Percentiles rank a stretch among this genome's conserved stretches.
These are phyloP conservation scores for Fusarium lyarnte DNA, from an alignment of 2,329 filamentous ascomycete genomes.

Conservation along the genomic window DNA sequence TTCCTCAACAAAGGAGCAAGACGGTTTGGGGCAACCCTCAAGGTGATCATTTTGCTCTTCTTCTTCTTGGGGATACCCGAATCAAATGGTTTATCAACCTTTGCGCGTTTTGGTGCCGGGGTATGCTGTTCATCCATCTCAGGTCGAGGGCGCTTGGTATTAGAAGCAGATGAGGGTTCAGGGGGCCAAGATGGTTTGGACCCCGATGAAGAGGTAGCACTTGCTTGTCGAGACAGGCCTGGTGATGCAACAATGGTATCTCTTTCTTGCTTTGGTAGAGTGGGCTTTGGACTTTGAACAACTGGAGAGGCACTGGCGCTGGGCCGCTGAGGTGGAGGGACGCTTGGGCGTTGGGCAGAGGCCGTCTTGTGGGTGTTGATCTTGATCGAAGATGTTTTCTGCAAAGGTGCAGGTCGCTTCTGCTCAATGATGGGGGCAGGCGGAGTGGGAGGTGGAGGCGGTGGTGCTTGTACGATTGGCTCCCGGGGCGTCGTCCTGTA, in stretches of 20 bases:
- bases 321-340: neutral
- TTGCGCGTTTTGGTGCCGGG: slow-evolving; percentile 53
- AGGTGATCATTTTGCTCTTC: slow-evolving; percentile 50
- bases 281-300: slow-evolving; percentile 15
- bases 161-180: slow-evolving; percentile 34
- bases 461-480: slow-evolving; percentile 36
- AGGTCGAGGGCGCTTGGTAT: slow-evolving; percentile 49
- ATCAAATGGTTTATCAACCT: slow-evolving; percentile 47
- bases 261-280: slow-evolving; percentile 23
- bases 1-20: slow-evolving; percentile 49
- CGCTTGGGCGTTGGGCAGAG: slow-evolving; percentile 32
- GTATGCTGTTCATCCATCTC: slow-evolving; percentile 50
- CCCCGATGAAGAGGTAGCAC: slow-evolving; percentile 30
- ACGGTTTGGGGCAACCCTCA: slow-evolving; percentile 49
- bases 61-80: slow-evolving; percentile 38
- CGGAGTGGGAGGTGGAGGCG: slow-evolving; percentile 21
- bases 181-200: slow-evolving; percentile 32
- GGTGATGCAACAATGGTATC: slow-evolving; percentile 45
- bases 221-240: slow-evolving; percentile 37
- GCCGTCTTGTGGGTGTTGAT: slow-evolving; percentile 48
- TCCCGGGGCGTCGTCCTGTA: slow-evolving; percentile 50
- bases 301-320: slow-evolving; percentile 1
- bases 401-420: slow-evolving; percentile 44
- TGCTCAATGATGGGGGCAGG: slow-evolving; percentile 29
- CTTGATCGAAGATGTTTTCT: slow-evolving; percentile 52